Percentiles rank a stretch among this genome's conserved stretches.
These are phyloP conservation scores for Populus hybrid DNA, from an alignment of 441 rosid species.

Conservation along the genomic window DNA sequence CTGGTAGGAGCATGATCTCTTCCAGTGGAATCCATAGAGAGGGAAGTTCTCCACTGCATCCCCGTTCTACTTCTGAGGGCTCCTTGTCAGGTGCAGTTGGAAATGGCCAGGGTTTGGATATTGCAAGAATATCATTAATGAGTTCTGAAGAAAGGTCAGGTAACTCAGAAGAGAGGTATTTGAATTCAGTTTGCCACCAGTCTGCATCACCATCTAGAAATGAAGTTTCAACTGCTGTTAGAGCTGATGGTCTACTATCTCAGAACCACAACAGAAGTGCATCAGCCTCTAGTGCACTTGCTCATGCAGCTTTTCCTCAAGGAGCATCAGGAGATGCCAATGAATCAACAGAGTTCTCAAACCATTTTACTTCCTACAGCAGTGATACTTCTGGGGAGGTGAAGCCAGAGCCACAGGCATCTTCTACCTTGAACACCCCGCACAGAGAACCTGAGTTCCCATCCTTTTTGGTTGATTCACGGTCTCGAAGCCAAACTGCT, in stretches of 20 bases:
- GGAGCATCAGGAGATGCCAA: constrained; percentile 47
- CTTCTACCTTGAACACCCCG: constrained; percentile 34
- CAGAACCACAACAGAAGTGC: constrained; percentile 51
- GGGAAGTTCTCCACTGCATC: constrained; percentile 56
- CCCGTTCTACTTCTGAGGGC: constrained; percentile 53
- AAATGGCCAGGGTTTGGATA: constrained; percentile 40
- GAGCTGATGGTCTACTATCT: constrained; percentile 32
- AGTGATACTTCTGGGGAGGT: constrained; percentile 78
- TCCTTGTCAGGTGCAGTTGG: constrained; percentile 42
- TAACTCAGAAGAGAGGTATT: constrained; percentile 42
- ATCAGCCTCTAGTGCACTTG: constrained; percentile 51
- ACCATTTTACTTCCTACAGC: constrained; percentile 50
- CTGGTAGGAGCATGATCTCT: constrained; percentile 37
- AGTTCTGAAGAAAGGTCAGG: constrained; percentile 50
- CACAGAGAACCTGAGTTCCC: constrained; percentile 56
- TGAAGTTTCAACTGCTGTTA: constrained; percentile 38
- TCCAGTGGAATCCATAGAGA: constrained; percentile 44
- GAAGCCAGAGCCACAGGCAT: constrained; percentile 41
- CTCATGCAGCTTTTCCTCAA: constrained; percentile 39
- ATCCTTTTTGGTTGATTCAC: constrained; percentile 48
- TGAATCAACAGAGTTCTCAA: constrained; percentile 54
- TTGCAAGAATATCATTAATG: constrained; percentile 35
- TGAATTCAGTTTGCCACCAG: constrained; percentile 40
- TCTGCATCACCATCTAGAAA: constrained; percentile 48
- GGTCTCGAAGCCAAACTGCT: constrained; percentile 49